A percentile compares a stretch with the other conserved stretches of the same genome.
These are phyloP conservation scores for Mucuna pruriens DNA, from an alignment of 306 rosid genomes.

Conservation along the genomic window DNA sequence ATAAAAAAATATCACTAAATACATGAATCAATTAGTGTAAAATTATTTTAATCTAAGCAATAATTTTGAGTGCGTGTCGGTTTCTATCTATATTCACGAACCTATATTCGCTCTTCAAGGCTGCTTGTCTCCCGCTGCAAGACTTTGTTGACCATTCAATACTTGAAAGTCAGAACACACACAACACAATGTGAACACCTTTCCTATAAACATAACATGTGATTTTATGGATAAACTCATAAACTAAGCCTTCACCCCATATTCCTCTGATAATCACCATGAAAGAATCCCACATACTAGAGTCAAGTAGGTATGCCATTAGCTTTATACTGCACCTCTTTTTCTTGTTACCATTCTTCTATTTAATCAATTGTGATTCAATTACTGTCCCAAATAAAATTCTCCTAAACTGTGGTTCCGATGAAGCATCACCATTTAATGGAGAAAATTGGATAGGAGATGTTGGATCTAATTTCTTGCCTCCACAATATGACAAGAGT, in stretches of 20 bases:
- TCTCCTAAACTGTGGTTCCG: conserved; percentile 46
- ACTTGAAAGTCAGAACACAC: background rate
- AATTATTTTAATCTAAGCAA: no score
- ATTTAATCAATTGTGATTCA: conserved; percentile 32
- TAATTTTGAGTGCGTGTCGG: no score
- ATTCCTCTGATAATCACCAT: conserved; percentile 6
- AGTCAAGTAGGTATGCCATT: background rate
- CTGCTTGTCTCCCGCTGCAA: conserved; percentile 8
- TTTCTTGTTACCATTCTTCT: background rate
- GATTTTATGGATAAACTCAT: no score
- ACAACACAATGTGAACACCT: background rate
- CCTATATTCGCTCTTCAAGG: background rate
- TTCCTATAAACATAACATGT: background rate
- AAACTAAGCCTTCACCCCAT: background rate
- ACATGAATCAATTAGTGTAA: no score
- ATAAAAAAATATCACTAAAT: no score
- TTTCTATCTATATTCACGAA: no score
- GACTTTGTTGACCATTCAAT: background rate
- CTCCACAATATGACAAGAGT: conserved; percentile 12
- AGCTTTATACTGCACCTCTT: background rate
- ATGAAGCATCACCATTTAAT: conserved; percentile 37
- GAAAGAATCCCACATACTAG: conserved; percentile 6
- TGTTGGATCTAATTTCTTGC: conserved; percentile 37
- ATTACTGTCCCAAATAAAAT: conserved; percentile 26
- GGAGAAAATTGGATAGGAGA: conserved; percentile 49